A percentile compares a stretch with the other conserved stretches of the same genome.
Evolutionary conservation across 495 filamentous ascomycete species (phyloP).

Genomic region (Tuber aestivum): DNA sequence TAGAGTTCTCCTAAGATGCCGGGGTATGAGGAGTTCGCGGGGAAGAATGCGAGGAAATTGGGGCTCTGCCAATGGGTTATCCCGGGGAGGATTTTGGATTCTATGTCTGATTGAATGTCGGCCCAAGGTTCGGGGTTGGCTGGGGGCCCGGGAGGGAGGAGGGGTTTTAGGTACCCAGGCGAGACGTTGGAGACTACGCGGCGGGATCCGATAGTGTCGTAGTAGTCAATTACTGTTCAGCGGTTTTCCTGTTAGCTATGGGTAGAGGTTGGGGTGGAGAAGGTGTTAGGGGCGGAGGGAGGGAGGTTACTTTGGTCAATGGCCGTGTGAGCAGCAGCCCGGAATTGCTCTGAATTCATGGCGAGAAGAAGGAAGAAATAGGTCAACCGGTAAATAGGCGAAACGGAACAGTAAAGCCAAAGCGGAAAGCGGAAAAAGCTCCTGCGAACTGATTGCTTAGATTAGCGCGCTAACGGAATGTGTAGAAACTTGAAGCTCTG

Average conservation of each 20-base stretch:
- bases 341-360: slow-evolving; percentile 82
- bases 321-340: slow-evolving; percentile 70
- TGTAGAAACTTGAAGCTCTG: background rate
- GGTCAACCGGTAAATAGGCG: background rate
- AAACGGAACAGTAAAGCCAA: background rate
- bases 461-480: background rate
- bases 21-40: slow-evolving; percentile 74
- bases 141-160: slow-evolving; percentile 70
- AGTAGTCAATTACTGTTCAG: slow-evolving; percentile 68
- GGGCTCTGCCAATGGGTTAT: slow-evolving; percentile 95
- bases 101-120: slow-evolving; percentile 77
- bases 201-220: slow-evolving; percentile 64
- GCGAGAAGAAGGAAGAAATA: background rate
- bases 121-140: slow-evolving; percentile 68
- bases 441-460: background rate
- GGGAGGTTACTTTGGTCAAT: slow-evolving; percentile 71
- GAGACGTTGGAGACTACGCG: slow-evolving; percentile 70
- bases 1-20: slow-evolving; percentile 92
- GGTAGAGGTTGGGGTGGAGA: slow-evolving; percentile 22
- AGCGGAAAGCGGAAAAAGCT: background rate
- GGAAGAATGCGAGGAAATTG: slow-evolving; percentile 96
- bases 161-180: slow-evolving; percentile 78
- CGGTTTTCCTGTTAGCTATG: slow-evolving; percentile 15
- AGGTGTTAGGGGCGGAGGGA: background rate
- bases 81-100: slow-evolving; percentile 83